Conservation (phyloP, 2,329 filamentous ascomycete species). For the Pseudogymnoascus sp. region DNA sequence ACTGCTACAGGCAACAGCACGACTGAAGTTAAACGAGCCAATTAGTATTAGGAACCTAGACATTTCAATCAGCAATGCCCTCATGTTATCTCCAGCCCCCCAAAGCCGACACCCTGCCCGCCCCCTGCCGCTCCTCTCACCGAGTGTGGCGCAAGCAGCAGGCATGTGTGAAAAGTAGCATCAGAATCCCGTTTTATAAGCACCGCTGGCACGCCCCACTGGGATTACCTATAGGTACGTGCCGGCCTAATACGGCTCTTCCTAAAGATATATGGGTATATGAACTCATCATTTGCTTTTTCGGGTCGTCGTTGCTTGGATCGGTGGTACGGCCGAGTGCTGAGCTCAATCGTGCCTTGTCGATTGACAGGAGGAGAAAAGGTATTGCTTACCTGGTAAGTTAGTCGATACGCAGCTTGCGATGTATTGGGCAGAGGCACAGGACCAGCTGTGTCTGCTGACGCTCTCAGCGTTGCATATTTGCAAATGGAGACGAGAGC, state of each 20-base stretch:
- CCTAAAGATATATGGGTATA: slow-evolving; percentile 8
- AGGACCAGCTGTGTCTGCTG: background rate
- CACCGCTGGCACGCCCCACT: slow-evolving; percentile 3
- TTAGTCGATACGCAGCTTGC: background rate
- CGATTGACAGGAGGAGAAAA: background rate
- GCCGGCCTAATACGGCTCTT: slow-evolving; percentile 7
- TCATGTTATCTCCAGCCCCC: background rate
- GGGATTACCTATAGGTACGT: slow-evolving; percentile 6
- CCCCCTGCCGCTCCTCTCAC: background rate
- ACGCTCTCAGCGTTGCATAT: background rate
- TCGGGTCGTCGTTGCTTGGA: background rate
- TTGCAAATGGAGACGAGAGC: background rate
- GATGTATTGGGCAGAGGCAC: background rate
- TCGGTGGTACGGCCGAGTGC: background rate
- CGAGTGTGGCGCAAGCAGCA: background rate
- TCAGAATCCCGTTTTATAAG: slow-evolving; percentile 5
- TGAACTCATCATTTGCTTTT: slow-evolving; percentile 5
- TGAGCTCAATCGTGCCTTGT: background rate
- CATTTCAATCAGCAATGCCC: background rate
- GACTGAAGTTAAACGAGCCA: background rate
- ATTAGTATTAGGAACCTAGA: background rate
- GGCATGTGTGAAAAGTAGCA: background rate
- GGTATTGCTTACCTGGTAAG: background rate
- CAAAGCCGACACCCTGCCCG: background rate
- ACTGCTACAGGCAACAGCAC: background rate